Evolutionary conservation across 2,329 filamentous ascomycete species (phyloP).

Genomic region (Diaporthe sp.): DNA sequence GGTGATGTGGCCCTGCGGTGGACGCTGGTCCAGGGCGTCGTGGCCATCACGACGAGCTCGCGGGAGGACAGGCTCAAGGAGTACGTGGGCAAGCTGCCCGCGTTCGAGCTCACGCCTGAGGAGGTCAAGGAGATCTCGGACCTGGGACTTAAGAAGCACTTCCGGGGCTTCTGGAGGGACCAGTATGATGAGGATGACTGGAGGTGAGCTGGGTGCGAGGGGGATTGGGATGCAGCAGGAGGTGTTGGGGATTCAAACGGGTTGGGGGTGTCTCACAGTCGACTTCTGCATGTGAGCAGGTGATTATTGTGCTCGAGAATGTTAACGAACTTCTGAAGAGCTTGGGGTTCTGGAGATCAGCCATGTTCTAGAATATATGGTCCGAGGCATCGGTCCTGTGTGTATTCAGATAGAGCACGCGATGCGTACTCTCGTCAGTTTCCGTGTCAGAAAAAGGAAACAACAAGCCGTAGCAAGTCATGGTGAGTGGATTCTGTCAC

Average conservation of each 20-base stretch:
- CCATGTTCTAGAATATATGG: neutral
- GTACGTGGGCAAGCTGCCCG: constrained; percentile 27
- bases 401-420: neutral
- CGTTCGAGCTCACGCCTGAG: constrained; percentile 18
- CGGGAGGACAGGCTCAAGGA: constrained; percentile 28
- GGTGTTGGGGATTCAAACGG: neutral
- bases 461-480: no score
- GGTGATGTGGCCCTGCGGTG: constrained; percentile 69
- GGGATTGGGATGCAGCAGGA: neutral
- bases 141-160: constrained; percentile 39
- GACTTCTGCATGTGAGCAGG: neutral
- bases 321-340: neutral
- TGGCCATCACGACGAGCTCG: constrained; percentile 65
- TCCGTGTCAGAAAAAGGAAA: no score
- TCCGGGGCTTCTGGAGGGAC: constrained; percentile 33
- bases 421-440: no score
- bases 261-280: neutral
- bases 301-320: no score
- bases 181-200: constrained; percentile 36
- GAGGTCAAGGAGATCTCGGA: constrained; percentile 38
- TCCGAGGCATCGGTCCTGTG: neutral
- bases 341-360: neutral
- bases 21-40: constrained; percentile 68
- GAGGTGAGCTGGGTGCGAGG: constrained; percentile 20
- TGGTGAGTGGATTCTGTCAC: no score